A percentile compares a stretch with the other conserved stretches of the same genome.
These are phyloP conservation scores for Xenosphaeropsis pyriputrescens DNA, from an alignment of 2,329 filamentous ascomycete species.

Conservation along the genomic window DNA sequence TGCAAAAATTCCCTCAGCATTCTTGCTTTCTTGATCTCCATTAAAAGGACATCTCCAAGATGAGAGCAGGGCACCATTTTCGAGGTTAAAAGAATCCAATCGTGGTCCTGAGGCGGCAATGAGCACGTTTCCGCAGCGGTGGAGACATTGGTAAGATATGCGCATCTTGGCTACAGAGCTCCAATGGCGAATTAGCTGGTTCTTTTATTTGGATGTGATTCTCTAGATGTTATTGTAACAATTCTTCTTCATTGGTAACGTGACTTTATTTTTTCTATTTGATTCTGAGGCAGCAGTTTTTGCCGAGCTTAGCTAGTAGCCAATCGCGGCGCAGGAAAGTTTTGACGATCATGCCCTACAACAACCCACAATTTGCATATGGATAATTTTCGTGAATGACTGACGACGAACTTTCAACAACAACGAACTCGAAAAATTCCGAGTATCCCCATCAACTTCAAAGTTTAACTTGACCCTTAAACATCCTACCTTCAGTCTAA, in stretches of 20 bases:
- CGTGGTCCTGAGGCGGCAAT: conserved; percentile 61
- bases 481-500: conserved; percentile 94
- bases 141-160: conserved; percentile 52
- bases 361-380: conserved; percentile 1
- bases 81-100: conserved; percentile 51
- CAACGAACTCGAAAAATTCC: conserved; percentile 1
- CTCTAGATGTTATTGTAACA: too few relatives aligned
- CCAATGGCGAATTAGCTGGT: too few relatives aligned
- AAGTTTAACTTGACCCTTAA: conserved; percentile 60
- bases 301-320: not conserved
- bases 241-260: not conserved
- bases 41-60: conserved; percentile 15
- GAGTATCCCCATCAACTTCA: conserved; percentile 8
- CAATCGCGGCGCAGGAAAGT: not conserved
- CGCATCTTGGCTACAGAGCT: conserved; percentile 18
- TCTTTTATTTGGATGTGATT: too few relatives aligned
- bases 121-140: conserved; percentile 38
- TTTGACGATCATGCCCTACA: conserved; percentile 1
- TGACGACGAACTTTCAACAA: not conserved
- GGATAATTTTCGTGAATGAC: not conserved
- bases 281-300: not conserved
- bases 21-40: conserved; percentile 1
- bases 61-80: conserved; percentile 41
- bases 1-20: too few relatives aligned
- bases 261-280: not conserved